Percentiles rank a stretch among this genome's conserved stretches.
phyloP scores from a whole-genome alignment of 139 green algal genomes.

The Trebouxia sp. region DNA sequence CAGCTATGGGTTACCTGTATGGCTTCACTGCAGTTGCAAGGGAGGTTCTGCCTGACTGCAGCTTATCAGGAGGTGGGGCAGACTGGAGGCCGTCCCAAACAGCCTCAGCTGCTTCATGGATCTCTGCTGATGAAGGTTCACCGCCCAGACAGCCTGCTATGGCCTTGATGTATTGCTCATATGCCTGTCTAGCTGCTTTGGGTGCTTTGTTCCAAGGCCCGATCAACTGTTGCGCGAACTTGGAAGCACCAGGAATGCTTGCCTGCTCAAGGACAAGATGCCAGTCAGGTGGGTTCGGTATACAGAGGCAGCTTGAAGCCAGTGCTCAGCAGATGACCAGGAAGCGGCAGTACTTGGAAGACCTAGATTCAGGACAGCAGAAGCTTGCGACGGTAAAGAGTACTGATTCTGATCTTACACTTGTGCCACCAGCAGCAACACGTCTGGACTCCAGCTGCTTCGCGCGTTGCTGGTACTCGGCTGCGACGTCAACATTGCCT shows the following conservation, averaged over 20 bases:
- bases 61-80: conserved; percentile 31
- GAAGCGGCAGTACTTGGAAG: no score
- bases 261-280: background rate
- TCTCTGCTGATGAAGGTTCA: conserved; percentile 48
- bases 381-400: no score
- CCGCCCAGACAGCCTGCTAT: conserved; percentile 48
- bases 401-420: background rate
- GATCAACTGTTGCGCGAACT: conserved; percentile 30
- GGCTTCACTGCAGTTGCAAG: background rate
- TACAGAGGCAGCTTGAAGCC: no score
- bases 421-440: background rate
- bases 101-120: conserved; percentile 40
- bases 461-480: conserved; percentile 39
- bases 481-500: conserved; percentile 35
- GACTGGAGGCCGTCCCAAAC: conserved; percentile 39
- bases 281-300: no score
- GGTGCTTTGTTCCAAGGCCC: conserved; percentile 48
- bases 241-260: background rate
- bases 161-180: conserved; percentile 56
- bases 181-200: conserved; percentile 54
- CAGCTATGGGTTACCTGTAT: conserved; percentile 1
- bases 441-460: conserved; percentile 26
- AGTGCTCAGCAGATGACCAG: no score
- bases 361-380: no score
- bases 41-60: conserved; percentile 20